These are phyloP conservation scores for Plasmodium sp. DNA, from an alignment of 169 alveolate species.

Conservation along the genomic window DNA sequence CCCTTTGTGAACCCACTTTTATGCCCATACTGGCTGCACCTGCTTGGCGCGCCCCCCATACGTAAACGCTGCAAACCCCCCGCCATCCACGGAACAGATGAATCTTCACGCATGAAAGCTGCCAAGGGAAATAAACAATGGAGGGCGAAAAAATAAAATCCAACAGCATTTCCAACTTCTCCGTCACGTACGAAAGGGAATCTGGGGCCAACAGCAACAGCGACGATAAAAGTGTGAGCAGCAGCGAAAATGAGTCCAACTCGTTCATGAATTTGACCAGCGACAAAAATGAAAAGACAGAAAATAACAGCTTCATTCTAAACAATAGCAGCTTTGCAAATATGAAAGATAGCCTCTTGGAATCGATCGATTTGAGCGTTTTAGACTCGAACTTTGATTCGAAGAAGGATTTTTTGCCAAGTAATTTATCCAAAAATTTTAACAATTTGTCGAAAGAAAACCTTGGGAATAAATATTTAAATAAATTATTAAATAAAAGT, in stretches of 20 bases:
- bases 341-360: slow-evolving; percentile 63
- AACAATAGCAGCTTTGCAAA: slow-evolving; percentile 64
- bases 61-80: not conserved
- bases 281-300: slow-evolving; percentile 54
- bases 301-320: slow-evolving; percentile 31
- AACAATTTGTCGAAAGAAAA: slow-evolving; percentile 59
- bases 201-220: slow-evolving; percentile 52
- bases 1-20: not conserved
- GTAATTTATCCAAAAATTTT: slow-evolving; percentile 56
- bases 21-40: not conserved
- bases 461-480: slow-evolving; percentile 54
- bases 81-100: not conserved
- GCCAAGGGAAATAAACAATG: slow-evolving; percentile 4
- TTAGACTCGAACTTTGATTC: slow-evolving; percentile 66
- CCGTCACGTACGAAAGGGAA: slow-evolving; percentile 61
- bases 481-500: slow-evolving; percentile 58
- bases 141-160: slow-evolving; percentile 51
- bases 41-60: not conserved
- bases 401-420: slow-evolving; percentile 52
- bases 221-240: slow-evolving; percentile 48
- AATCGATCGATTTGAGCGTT: slow-evolving; percentile 69
- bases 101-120: not conserved
- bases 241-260: slow-evolving; percentile 63
- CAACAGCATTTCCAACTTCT: slow-evolving; percentile 62
- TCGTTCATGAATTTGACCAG: slow-evolving; percentile 60